A percentile compares a stretch with the other conserved stretches of the same genome.
These are phyloP conservation scores for Phytophthora podocarpi DNA, from an alignment of 352 stramenopile genomes.

Conservation along the genomic window DNA sequence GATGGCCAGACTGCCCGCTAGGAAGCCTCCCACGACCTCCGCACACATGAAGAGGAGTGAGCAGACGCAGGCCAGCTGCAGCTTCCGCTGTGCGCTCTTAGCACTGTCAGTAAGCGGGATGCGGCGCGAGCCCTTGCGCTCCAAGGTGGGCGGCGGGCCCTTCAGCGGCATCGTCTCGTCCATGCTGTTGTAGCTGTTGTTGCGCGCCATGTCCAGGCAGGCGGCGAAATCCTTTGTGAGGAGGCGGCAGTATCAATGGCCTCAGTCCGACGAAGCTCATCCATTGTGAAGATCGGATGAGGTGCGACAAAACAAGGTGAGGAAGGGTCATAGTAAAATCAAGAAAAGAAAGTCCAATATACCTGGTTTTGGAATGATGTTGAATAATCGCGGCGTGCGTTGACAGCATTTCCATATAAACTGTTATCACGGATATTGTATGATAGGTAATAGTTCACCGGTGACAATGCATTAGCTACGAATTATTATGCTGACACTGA, in stretches of 20 bases:
- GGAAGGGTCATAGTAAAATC: neutral
- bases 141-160: conserved; percentile 14
- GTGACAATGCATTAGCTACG: neutral
- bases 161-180: conserved; percentile 69
- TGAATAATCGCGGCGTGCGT: neutral
- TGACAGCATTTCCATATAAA: too few species aligned
- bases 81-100: conserved; percentile 64
- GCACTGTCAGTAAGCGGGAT: conserved; percentile 59
- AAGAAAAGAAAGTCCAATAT: too few species aligned
- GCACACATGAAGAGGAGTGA: conserved; percentile 94
- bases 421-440: too few species aligned
- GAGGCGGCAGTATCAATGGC: conserved; percentile 1
- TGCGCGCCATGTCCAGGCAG: conserved; percentile 25
- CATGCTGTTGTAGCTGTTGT: conserved; percentile 48
- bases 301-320: neutral
- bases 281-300: conserved; percentile 9
- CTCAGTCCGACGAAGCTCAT: conserved; percentile 11
- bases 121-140: conserved; percentile 41
- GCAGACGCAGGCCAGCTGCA: conserved; percentile 73
- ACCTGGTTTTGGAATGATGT: neutral
- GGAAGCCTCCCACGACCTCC: conserved; percentile 94
- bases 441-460: neutral
- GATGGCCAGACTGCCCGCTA: conserved; percentile 94
- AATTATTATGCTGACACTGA: neutral
- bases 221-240: conserved; percentile 29